These are phyloP conservation scores for Persicaria tinctoria DNA, from an alignment of 148 eudicot genomes.

Conservation along the genomic window DNA sequence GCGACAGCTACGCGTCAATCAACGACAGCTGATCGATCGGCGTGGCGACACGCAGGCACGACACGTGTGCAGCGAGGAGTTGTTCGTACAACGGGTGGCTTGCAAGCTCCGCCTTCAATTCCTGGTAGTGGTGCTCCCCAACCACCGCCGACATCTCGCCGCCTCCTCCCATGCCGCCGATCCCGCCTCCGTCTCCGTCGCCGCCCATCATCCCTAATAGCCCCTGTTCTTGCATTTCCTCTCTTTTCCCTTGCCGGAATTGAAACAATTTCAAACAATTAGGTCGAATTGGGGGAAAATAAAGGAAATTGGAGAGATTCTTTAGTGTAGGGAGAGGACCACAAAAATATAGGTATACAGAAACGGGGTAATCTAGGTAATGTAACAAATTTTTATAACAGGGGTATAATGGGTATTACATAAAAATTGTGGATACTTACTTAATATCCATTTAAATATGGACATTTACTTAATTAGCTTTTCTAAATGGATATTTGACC, in stretches of 20 bases:
- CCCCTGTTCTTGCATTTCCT: conserved; percentile 64
- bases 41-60: conserved; percentile 84
- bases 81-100: conserved; percentile 78
- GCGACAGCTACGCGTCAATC: conserved; percentile 70
- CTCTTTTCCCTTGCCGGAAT: background rate
- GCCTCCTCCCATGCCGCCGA: conserved; percentile 29
- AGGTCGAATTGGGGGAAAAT: too few species aligned
- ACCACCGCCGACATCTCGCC: conserved; percentile 17
- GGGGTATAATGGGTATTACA: too few species aligned
- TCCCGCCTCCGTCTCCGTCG: conserved; percentile 21
- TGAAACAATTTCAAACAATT: too few species aligned
- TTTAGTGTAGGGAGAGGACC: too few species aligned
- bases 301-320: too few species aligned
- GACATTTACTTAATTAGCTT: too few species aligned
- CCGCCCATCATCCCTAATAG: conserved; percentile 51
- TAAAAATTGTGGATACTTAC: too few species aligned
- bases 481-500: too few species aligned
- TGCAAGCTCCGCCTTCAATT: conserved; percentile 61
- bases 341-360: too few species aligned
- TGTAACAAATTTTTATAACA: too few species aligned
- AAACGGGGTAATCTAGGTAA: too few species aligned
- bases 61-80: conserved; percentile 72
- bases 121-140: conserved; percentile 19
- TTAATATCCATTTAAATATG: too few species aligned
- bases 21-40: conserved; percentile 86